These are phyloP conservation scores for Coemansia sp. DNA, from an alignment of 192 early-diverging fungal species.

Conservation along the genomic window DNA sequence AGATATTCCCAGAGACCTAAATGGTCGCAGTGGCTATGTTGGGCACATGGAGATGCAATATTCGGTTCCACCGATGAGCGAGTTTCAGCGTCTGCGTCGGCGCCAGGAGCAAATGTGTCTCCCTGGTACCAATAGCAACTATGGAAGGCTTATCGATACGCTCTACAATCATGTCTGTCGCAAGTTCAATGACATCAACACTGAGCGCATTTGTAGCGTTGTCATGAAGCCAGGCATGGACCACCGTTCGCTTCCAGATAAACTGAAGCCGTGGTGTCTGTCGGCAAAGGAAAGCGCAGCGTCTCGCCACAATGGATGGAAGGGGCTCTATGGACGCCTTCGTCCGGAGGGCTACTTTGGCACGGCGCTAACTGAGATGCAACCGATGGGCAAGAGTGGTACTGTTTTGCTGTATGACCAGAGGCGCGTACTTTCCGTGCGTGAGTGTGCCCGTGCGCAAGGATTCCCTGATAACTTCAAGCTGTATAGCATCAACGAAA, in stretches of 20 bases:
- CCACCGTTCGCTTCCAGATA: constrained; percentile 53
- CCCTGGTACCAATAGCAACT: constrained; percentile 12
- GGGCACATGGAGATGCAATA: constrained; percentile 51
- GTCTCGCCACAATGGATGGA: constrained; percentile 60
- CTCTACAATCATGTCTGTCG: constrained; percentile 57
- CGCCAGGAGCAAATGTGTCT: constrained; percentile 34
- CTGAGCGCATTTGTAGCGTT: constrained; percentile 58
- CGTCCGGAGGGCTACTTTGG: constrained; percentile 61
- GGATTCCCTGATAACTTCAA: constrained; percentile 68
- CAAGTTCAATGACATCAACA: constrained; percentile 51
- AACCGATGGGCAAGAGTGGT: constrained; percentile 64
- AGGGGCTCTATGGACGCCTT: constrained; percentile 62
- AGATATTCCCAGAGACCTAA: constrained; percentile 5
- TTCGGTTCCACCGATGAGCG: constrained; percentile 42
- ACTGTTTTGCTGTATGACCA: constrained; percentile 67
- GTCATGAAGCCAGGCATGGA: constrained; percentile 54
- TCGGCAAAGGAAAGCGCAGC: constrained; percentile 55
- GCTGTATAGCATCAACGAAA: constrained; percentile 45
- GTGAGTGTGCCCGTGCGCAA: constrained; percentile 68
- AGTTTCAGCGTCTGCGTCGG: constrained; percentile 56
- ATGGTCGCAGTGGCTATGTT: constrained; percentile 37
- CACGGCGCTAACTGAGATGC: constrained; percentile 61
- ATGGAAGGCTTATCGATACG: constrained; percentile 27
- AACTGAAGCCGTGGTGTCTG: constrained; percentile 61
- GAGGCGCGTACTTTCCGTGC: constrained; percentile 57